Conservation (phyloP, 306 rosid species). For the Parietaria judaica region DNA sequence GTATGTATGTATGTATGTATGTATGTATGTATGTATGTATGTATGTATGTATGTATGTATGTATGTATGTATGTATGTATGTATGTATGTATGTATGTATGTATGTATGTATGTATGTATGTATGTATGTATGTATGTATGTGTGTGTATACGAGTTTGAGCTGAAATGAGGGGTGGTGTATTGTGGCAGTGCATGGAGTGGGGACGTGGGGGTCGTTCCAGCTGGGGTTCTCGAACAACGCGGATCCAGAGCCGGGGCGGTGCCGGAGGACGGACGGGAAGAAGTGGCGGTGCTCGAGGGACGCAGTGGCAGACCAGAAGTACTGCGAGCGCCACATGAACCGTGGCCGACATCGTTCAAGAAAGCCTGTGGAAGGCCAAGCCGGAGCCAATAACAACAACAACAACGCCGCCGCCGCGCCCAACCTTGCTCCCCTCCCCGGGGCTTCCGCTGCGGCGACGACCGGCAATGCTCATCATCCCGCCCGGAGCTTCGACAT, state of each 20-base stretch:
- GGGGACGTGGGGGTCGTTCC: constrained; percentile 94
- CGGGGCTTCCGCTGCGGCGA: constrained; percentile 23
- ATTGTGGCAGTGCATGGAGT: constrained; percentile 22
- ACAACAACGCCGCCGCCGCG: constrained; percentile 15
- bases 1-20: neutral
- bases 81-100: neutral
- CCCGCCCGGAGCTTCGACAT: constrained; percentile 42
- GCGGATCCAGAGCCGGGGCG: constrained; percentile 99
- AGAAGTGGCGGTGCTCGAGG: constrained; percentile 99
- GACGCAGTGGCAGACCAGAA: constrained; percentile 90
- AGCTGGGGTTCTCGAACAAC: constrained; percentile 82
- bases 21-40: neutral
- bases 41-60: neutral
- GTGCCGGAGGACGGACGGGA: constrained; percentile 98
- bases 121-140: too few species aligned
- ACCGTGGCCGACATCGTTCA: constrained; percentile 99
- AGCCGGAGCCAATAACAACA: constrained; percentile 29
- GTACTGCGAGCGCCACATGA: constrained; percentile 89
- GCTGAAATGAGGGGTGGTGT: neutral
- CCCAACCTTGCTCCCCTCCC: constrained; percentile 30
- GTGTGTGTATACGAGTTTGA: too few species aligned
- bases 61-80: neutral
- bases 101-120: neutral
- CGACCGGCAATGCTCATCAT: constrained; percentile 38
- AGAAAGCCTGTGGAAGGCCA: constrained; percentile 99